Evolutionary conservation across 257 asterid genomes (phyloP), one percentile per base, ranked within the genome.

Genomic region (Jacaranda copaia): DNA sequence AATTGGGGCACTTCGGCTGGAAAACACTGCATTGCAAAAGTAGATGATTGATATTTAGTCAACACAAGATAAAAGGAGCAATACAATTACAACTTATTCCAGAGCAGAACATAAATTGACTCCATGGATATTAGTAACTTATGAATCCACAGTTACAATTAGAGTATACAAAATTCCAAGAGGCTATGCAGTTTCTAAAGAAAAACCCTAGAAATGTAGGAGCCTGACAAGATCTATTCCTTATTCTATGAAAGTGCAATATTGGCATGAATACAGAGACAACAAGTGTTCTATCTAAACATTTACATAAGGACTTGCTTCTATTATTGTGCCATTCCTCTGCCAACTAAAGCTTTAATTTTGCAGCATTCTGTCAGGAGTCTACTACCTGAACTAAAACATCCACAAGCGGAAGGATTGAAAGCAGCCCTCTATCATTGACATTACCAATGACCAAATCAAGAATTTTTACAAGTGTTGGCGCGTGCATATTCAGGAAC

Each of bases 371-470:
- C 64, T 48, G 38, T 66, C 70, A 36, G 43, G 64, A 76, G 81
- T 78, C 68, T 77, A 77, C 62, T 84, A 93, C 99, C 99, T 96
- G 99, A 87, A 96, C 84, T 78, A 96, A 79, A 81, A 92, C 86
- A 85, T 96, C 99, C 81, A 96, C 85, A 64, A 91, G 88, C 12
- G 97, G 98, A 82, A 96, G 93, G 84, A 91, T 81, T 67, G 95
- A 88, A 82, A 86, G 91, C 70, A 96, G 78, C 77, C 98, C 98
- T 85, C 85, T 90, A 74, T 96, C 95, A 69, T 88, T 93, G 87
- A 91, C 99, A 87, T 90, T 96, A 70, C 89, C 91, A 81, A 96
- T 82, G 66, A 93, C 93, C 87, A 93, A 80, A 84, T 96, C 97
- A 83, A 96, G 97, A 83, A 96, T 86, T 83, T 89, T 88, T 20